Percentiles rank a stretch among this genome's conserved stretches.
These are phyloP conservation scores for Talaromyces sp. DNA, from an alignment of 2,329 filamentous ascomycete genomes.

Conservation along the genomic window DNA sequence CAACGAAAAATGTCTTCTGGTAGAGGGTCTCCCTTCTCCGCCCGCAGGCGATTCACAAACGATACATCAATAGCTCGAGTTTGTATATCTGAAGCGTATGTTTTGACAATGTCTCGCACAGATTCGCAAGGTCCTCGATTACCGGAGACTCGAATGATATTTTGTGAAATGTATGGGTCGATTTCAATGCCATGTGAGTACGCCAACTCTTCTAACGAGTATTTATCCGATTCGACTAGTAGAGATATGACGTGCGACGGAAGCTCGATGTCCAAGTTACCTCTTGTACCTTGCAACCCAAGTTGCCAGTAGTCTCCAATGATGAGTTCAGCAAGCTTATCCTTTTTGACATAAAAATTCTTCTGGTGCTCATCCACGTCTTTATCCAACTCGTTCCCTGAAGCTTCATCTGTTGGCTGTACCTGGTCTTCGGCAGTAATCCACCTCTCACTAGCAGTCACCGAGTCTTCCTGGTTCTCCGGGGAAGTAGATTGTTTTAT, in stretches of 20 bases:
- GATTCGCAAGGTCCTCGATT: slow-evolving; percentile 27
- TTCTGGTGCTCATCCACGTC: slow-evolving; percentile 3
- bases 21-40: slow-evolving; percentile 16
- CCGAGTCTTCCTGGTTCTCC: not conserved
- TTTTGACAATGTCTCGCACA: slow-evolving; percentile 29
- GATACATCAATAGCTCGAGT: slow-evolving; percentile 24
- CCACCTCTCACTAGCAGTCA: not conserved
- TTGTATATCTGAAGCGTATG: slow-evolving; percentile 26
- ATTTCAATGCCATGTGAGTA: slow-evolving; percentile 30
- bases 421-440: not conserved
- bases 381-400: slow-evolving; percentile 12
- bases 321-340: slow-evolving; percentile 30
- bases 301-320: slow-evolving; percentile 38
- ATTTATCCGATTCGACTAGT: slow-evolving; percentile 27
- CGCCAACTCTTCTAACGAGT: slow-evolving; percentile 32
- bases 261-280: slow-evolving; percentile 33
- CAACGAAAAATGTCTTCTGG: slow-evolving; percentile 28
- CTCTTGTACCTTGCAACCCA: slow-evolving; percentile 27
- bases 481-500: not conserved
- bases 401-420: not conserved
- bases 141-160: slow-evolving; percentile 34
- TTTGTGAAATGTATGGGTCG: slow-evolving; percentile 29
- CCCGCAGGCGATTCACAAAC: slow-evolving; percentile 11
- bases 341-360: slow-evolving; percentile 17
- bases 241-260: slow-evolving; percentile 23